Evolutionary conservation across 305 asterid species (phyloP).

Genomic region (Fraxinus sp.): DNA sequence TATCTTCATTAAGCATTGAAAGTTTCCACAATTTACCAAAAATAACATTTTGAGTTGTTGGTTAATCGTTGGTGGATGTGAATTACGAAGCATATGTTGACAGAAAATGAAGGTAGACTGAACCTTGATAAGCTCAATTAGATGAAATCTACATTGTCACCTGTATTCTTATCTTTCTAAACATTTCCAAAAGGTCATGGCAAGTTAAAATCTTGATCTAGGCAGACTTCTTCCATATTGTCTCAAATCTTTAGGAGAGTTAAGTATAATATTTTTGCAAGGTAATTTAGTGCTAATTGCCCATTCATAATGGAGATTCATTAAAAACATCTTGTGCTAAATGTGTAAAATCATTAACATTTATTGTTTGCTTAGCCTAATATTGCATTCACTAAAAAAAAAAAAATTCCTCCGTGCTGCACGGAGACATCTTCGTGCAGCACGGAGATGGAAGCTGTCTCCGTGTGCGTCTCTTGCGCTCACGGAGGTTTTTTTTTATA

Average conservation of each 20-base stretch:
- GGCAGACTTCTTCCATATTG: neutral
- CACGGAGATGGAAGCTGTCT: too few species aligned
- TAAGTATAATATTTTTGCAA: neutral
- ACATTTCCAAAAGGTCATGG: neutral
- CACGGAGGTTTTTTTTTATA: too few species aligned
- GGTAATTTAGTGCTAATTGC: too few species aligned
- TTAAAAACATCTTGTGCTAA: too few species aligned
- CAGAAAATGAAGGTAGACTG: neutral
- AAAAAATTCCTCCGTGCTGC: too few species aligned
- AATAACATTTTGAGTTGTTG: neutral
- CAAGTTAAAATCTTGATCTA: neutral
- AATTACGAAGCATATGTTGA: neutral
- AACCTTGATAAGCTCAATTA: neutral
- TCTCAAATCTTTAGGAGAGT: neutral
- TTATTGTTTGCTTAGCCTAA: too few species aligned
- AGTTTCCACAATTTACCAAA: neutral
- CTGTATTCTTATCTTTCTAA: neutral
- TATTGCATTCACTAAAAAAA: too few species aligned
- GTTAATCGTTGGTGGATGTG: neutral
- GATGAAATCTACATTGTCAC: neutral
- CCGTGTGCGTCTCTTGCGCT: too few species aligned
- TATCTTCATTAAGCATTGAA: conserved; percentile 15
- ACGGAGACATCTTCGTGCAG: too few species aligned
- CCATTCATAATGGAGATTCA: too few species aligned
- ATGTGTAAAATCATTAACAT: too few species aligned